Percentiles rank a stretch among this genome's conserved stretches.
These are phyloP conservation scores for Penicillium vulpinum DNA, from an alignment of 2,329 filamentous ascomycete genomes.

Conservation along the genomic window DNA sequence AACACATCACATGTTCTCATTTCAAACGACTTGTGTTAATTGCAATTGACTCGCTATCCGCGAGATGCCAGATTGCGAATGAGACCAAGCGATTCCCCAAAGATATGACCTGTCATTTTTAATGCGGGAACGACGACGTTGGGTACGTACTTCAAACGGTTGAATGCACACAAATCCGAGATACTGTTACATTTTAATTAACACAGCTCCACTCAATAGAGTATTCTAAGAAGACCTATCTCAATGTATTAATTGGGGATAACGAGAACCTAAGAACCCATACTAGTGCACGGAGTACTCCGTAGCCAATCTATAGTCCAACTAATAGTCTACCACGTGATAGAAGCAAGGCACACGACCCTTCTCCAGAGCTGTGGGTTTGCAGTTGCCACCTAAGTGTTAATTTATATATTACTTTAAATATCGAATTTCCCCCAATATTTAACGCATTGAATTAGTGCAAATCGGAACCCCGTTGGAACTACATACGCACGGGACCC, in stretches of 20 bases:
- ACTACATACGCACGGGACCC: slow-evolving; percentile 9
- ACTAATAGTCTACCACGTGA: not conserved
- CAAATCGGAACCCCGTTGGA: not conserved
- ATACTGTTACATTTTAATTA: not conserved
- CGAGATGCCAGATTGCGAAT: not conserved
- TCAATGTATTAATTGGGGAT: not conserved
- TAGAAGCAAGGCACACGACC: not conserved
- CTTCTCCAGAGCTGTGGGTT: not conserved
- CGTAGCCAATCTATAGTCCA: not conserved
- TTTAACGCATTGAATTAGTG: not conserved
- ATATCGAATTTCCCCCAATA: not conserved
- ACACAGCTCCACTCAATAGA: not conserved
- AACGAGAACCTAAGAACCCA: not conserved
- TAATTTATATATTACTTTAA: not conserved
- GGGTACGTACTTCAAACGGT: not conserved
- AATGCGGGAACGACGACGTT: not conserved
- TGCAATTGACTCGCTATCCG: not conserved
- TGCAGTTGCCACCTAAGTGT: too few species aligned
- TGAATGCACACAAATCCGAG: not conserved
- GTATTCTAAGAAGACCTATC: not conserved
- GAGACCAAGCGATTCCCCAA: not conserved
- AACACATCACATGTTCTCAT: not conserved
- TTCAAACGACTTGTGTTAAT: not conserved
- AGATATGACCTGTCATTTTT: not conserved
- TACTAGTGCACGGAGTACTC: too few species aligned